These are phyloP conservation scores for Oryza coarctata DNA, from an alignment of 176 grass and related monocot species.

Conservation along the genomic window DNA sequence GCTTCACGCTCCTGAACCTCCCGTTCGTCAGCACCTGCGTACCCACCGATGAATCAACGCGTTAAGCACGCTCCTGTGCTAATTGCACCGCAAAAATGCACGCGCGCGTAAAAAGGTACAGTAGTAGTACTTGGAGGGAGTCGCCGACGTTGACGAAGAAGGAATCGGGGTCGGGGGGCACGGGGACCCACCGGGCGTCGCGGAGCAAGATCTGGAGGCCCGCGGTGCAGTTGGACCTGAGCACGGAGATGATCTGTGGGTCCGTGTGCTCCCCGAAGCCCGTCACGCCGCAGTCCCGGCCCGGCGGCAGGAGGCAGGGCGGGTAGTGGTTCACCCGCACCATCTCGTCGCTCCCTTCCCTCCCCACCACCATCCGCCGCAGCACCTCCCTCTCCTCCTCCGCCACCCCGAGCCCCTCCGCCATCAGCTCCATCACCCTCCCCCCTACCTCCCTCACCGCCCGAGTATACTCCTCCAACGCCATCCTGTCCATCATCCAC, in stretches of 20 bases:
- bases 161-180: conserved; percentile 55
- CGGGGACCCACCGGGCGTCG: conserved; percentile 72
- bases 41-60: too few relatives aligned
- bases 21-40: conserved; percentile 88
- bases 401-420: conserved; percentile 51
- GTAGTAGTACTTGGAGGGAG: conserved; percentile 57
- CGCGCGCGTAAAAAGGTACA: too few relatives aligned
- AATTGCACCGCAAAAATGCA: too few relatives aligned
- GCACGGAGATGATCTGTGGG: conserved; percentile 86
- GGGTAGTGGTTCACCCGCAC: conserved; percentile 87
- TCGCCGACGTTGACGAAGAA: conserved; percentile 93
- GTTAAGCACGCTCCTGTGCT: too few relatives aligned
- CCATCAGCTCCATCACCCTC: conserved; percentile 69
- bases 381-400: conserved; percentile 28
- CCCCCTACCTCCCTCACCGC: conserved; percentile 47
- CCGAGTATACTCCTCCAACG: conserved; percentile 63
- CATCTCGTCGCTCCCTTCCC: conserved; percentile 51
- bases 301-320: conserved; percentile 33
- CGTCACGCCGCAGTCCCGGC: conserved; percentile 43
- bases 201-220: conserved; percentile 72
- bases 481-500: background rate
- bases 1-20: conserved; percentile 77
- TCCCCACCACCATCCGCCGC: conserved; percentile 47
- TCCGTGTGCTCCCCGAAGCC: conserved; percentile 98
- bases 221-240: conserved; percentile 67